Conservation (phyloP, 2,329 filamentous ascomycete genomes). For the Hypoxylon sp. region DNA sequence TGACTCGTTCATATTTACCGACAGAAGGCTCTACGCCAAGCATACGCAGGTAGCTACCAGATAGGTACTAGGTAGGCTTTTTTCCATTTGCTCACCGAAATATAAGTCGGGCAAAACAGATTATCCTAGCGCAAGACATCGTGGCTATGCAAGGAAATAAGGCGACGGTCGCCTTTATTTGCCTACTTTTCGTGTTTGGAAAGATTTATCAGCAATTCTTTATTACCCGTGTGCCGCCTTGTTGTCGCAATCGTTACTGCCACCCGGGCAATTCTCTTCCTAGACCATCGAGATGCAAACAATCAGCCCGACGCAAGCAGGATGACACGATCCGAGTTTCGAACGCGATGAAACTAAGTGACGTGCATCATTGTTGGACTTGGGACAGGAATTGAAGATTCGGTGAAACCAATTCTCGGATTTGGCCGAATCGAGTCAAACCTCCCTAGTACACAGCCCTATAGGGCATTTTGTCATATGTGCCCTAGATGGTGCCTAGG, state of each 20-base stretch:
- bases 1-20: neutral
- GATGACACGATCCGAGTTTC: slow-evolving; percentile 4
- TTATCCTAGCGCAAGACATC: neutral
- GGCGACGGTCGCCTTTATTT: neutral
- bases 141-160: neutral
- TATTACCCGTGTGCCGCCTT: neutral
- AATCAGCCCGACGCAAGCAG: slow-evolving; percentile 9
- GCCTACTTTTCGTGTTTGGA: slow-evolving; percentile 1
- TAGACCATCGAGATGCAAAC: neutral
- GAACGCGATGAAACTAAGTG: neutral
- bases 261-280: neutral
- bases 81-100: slow-evolving; percentile 19
- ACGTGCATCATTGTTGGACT: neutral
- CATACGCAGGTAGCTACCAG: neutral
- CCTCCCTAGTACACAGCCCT: slow-evolving; percentile 6
- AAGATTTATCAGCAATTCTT: slow-evolving; percentile 1
- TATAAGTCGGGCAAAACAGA: slow-evolving; percentile 10
- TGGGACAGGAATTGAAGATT: slow-evolving; percentile 1
- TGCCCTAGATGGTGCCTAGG: neutral
- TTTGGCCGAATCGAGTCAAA: neutral
- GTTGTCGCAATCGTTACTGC: neutral
- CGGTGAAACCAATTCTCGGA: slow-evolving; percentile 12
- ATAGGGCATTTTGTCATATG: slow-evolving; percentile 6
- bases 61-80: too few relatives aligned
- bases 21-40: slow-evolving; percentile 10